Evolutionary conservation across 768 basidiomycete genomes (phyloP).

Genomic region (Gymnopilus junonius): DNA sequence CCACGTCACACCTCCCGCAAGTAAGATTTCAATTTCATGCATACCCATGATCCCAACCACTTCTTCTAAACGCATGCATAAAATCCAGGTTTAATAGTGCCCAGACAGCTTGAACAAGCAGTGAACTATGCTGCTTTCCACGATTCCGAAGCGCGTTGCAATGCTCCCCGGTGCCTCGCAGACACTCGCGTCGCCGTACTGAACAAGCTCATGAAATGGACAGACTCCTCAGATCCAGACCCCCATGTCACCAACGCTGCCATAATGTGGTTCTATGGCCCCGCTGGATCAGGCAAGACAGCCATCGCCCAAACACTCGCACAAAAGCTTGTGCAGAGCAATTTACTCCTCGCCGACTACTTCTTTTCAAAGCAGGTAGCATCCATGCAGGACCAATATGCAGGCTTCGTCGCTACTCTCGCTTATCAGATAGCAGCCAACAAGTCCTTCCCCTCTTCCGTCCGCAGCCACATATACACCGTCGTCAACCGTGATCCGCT

Average conservation of each 20-base stretch:
- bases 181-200: conserved; percentile 1
- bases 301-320: conserved; percentile 18
- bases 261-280: conserved; percentile 11
- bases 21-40: no score
- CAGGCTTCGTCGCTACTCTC: conserved; percentile 9
- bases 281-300: conserved; percentile 19
- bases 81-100: no score
- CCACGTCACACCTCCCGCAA: not conserved
- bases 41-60: no score
- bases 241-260: not conserved
- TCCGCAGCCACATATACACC: not conserved
- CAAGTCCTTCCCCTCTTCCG: not conserved
- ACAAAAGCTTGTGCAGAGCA: not conserved
- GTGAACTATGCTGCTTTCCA: not conserved
- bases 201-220: not conserved
- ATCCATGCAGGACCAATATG: not conserved
- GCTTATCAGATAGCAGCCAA: conserved; percentile 11
- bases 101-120: not conserved
- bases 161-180: conserved; percentile 3
- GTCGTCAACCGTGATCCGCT: not conserved
- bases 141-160: not conserved
- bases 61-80: no score
- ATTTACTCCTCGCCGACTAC: conserved; percentile 6
- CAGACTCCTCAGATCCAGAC: not conserved
- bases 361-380: conserved; percentile 11